Percentiles rank a stretch among this genome's conserved stretches.
These are phyloP conservation scores for Phoma sp. DNA, from an alignment of 2,329 filamentous ascomycete species.

Conservation along the genomic window DNA sequence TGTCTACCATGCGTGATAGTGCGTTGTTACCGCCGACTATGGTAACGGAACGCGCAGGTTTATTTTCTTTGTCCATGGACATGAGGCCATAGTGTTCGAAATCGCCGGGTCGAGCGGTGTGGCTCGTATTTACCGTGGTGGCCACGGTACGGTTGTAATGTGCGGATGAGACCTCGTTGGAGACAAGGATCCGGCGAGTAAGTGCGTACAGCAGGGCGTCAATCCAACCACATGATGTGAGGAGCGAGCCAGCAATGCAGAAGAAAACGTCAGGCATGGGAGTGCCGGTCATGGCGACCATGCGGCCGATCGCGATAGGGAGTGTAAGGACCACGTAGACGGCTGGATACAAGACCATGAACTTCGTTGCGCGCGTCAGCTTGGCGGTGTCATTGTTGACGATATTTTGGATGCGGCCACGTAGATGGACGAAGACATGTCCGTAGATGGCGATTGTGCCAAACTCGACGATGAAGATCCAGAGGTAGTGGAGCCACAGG, in stretches of 20 bases:
- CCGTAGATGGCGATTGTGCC: slow-evolving; percentile 59
- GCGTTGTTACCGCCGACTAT: slow-evolving; percentile 45
- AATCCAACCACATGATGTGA: slow-evolving; percentile 57
- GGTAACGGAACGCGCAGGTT: slow-evolving; percentile 40
- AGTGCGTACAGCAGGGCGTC: slow-evolving; percentile 54
- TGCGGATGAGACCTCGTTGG: slow-evolving; percentile 38
- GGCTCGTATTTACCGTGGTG: slow-evolving; percentile 29
- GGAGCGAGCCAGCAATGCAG: slow-evolving; percentile 66
- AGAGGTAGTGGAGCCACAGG: slow-evolving; percentile 61
- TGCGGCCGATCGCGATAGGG: slow-evolving; percentile 62
- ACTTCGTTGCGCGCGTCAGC: slow-evolving; percentile 56
- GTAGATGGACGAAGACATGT: slow-evolving; percentile 58
- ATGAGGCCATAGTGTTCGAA: slow-evolving; percentile 35
- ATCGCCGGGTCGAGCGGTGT: slow-evolving; percentile 36
- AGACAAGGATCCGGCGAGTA: slow-evolving; percentile 51
- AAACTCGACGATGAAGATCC: slow-evolving; percentile 63
- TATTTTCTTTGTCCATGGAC: slow-evolving; percentile 40
- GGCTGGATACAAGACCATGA: slow-evolving; percentile 69
- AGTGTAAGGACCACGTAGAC: slow-evolving; percentile 72
- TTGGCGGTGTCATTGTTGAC: slow-evolving; percentile 45
- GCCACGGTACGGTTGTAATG: slow-evolving; percentile 33
- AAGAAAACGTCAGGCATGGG: slow-evolving; percentile 62
- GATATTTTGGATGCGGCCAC: slow-evolving; percentile 52
- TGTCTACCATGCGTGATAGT: slow-evolving; percentile 40
- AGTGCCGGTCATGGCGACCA: slow-evolving; percentile 48